Base-by-base conservation (phyloP, 257 asterid species). In the Echium plantagineum region DNA sequence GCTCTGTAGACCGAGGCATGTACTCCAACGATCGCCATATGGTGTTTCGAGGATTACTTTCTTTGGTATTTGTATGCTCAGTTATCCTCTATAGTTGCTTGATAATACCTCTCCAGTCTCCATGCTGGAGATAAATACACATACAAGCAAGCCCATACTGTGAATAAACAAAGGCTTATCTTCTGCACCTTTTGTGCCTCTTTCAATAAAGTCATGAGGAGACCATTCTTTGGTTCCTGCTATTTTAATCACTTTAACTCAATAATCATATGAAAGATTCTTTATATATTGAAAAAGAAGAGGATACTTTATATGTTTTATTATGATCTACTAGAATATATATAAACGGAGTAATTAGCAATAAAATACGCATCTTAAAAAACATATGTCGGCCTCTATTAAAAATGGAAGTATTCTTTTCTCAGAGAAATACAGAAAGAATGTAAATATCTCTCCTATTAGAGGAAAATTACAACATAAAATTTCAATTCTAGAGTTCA, bases 21-120 rank as follows among this genome's bases (percentile, higher is more conserved):
- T 61, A 84, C 70, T 63, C 79, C 74, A 61, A 78, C 58, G 52
- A 81, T 76, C 65, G 87, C 85, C 94, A 82, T 84, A 21, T n/a
- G 42, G 38, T 28, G 52, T 47, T n/a, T 57, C 21, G 2, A 61
- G 46, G 19, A 19, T 4, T 48, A 55, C 57, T 60, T 49, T 61
- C 20, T 7, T 15, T 51, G 59, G 60, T 64, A 47, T 28, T 19
- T 53, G 28, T 22, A n/a, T 21, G 20, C 42, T 68, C 21, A 54
- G 15, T 55, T 42, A 15, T 7, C 21, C 52, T 22, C 2, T 17
- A 35, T 61, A 19, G 55, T 55, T 30, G 60, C 8, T 47, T 24
- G 54, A 47, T 46, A 32, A 35, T 46, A 68, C n/a, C 49, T 42
- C 49, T 42, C 49, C 16, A 35, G 46, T 35, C 13, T 42, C 49